phyloP scores from a whole-genome alignment of 2,329 filamentous ascomycete species.

The Arthrobotrys conoides region DNA sequence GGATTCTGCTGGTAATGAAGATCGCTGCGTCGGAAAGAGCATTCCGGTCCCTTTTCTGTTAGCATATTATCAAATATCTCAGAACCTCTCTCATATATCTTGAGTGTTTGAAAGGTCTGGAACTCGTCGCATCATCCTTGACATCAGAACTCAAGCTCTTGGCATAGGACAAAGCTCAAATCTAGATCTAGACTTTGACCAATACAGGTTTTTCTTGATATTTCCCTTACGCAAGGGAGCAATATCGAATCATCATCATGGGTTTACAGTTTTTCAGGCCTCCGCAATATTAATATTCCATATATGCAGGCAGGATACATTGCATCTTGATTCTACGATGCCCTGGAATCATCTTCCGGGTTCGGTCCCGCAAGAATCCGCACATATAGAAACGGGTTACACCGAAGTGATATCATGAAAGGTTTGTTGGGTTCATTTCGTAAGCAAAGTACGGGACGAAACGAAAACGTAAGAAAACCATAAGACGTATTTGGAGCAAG shows the following conservation, averaged over 20 bases:
- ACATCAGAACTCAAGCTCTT: background rate
- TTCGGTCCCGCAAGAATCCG: slow-evolving; percentile 19
- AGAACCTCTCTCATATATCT: slow-evolving; percentile 22
- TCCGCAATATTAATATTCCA: background rate
- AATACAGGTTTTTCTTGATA: background rate
- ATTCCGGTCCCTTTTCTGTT: slow-evolving; percentile 33
- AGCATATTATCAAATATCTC: slow-evolving; percentile 24
- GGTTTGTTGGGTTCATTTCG: slow-evolving; percentile 11
- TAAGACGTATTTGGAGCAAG: slow-evolving; percentile 33
- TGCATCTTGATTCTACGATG: slow-evolving; percentile 15
- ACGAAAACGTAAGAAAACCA: slow-evolving; percentile 11
- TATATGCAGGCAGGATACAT: background rate
- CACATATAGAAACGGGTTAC: slow-evolving; percentile 28
- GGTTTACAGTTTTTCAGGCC: background rate
- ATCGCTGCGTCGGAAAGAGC: slow-evolving; percentile 48
- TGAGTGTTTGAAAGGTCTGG: slow-evolving; percentile 29
- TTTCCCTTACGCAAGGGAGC: slow-evolving; percentile 22
- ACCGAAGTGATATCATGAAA: slow-evolving; percentile 35
- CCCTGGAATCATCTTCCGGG: slow-evolving; percentile 38
- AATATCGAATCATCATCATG: slow-evolving; percentile 3
- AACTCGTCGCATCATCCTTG: slow-evolving; percentile 18
- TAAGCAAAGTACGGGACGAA: slow-evolving; percentile 11
- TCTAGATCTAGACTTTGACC: background rate
- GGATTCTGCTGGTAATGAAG: slow-evolving; percentile 39
- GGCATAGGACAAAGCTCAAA: slow-evolving; percentile 11